Conservation (phyloP, 495 filamentous ascomycete genomes). For the Bacidia rubella region DNA sequence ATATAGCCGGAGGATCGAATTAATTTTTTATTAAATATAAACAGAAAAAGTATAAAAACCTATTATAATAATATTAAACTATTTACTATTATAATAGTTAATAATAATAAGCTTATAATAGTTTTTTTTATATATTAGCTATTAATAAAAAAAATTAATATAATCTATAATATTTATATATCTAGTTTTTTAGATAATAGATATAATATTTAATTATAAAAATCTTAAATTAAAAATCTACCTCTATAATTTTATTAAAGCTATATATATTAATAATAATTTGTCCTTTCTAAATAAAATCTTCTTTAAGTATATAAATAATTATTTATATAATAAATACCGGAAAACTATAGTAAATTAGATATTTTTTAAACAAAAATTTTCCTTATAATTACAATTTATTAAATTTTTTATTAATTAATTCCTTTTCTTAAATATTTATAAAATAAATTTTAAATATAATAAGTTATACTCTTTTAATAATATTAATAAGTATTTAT, state of each 20-base stretch:
- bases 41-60: background rate
- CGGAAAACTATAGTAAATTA: background rate
- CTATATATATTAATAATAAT: conserved; percentile 7
- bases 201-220: conserved; percentile 7
- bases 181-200: background rate
- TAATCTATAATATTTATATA: conserved; percentile 9
- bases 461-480: background rate
- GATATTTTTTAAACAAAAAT: background rate
- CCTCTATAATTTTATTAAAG: conserved; percentile 4
- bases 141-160: conserved; percentile 9
- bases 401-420: conserved; percentile 8
- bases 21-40: conserved; percentile 6
- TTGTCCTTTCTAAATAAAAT: background rate
- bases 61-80: conserved; percentile 6
- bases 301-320: background rate
- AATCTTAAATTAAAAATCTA: background rate
- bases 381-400: conserved; percentile 2
- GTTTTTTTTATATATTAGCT: background rate
- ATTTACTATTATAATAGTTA: background rate
- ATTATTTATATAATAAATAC: conserved; percentile 2
- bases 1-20: background rate
- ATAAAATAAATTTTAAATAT: background rate
- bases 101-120: conserved; percentile 6
- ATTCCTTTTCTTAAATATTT: background rate
- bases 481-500: background rate